phyloP scores from a whole-genome alignment of 768 basidiomycete genomes.

The Boletus sensibilis region DNA sequence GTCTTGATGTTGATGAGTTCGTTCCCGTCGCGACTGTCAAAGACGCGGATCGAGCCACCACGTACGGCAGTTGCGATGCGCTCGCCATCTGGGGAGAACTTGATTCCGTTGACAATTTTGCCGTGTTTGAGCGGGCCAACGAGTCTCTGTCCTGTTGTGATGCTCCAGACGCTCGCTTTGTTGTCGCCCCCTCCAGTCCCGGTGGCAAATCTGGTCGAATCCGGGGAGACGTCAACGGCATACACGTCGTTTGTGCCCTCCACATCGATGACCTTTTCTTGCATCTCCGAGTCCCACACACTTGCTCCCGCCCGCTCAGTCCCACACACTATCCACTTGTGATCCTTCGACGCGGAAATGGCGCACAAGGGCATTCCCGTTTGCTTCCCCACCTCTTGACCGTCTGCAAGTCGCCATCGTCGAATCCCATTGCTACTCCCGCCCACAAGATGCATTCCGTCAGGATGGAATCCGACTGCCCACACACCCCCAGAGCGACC shows the following conservation, averaged over 20 bases:
- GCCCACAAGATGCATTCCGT: neutral
- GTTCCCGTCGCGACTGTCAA: neutral
- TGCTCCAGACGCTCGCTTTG: neutral
- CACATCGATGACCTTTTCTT: neutral
- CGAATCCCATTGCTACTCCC: neutral
- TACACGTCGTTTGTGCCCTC: neutral
- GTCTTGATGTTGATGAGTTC: neutral
- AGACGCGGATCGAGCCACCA: accelerated
- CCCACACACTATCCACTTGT: neutral
- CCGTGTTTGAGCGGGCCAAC: neutral
- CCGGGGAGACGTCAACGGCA: neutral
- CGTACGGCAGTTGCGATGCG: neutral
- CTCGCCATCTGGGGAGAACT: neutral
- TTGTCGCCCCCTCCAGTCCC: neutral
- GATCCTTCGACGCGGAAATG: neutral
- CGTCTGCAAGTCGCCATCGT: neutral
- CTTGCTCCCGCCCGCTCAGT: neutral
- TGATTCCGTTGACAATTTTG: neutral
- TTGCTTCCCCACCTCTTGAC: neutral
- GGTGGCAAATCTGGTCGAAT: neutral
- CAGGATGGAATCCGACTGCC: neutral
- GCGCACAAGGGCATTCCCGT: neutral
- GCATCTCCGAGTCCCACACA: neutral
- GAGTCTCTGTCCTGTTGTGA: neutral
- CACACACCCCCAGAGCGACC: neutral